phyloP scores from a whole-genome alignment of 352 stramenopile species.

The Pythium brachiatum region DNA sequence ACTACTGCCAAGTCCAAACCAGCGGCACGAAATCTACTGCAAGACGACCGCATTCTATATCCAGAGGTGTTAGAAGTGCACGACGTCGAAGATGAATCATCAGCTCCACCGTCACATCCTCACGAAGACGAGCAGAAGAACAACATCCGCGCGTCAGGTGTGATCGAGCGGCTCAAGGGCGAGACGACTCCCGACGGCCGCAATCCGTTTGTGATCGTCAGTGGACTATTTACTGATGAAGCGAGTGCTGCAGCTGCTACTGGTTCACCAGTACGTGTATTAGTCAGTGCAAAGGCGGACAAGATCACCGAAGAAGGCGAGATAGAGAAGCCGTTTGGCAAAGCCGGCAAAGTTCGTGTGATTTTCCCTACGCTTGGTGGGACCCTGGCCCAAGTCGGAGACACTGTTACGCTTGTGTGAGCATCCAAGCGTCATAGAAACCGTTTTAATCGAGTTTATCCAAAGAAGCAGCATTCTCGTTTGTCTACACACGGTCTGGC shows the following conservation, averaged over 20 bases:
- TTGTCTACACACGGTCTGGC: constrained; percentile 12
- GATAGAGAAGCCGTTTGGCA: constrained; percentile 76
- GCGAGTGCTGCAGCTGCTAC: constrained; percentile 37
- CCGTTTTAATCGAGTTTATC: constrained; percentile 12
- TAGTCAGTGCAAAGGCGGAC: constrained; percentile 4
- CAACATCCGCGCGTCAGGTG: background rate
- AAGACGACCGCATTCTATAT: constrained; percentile 45
- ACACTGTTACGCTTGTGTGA: constrained; percentile 31
- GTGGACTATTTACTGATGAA: constrained; percentile 50
- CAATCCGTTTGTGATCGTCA: constrained; percentile 65
- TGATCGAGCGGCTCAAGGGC: constrained; percentile 65
- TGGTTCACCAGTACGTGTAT: constrained; percentile 26
- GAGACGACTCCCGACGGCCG: constrained; percentile 57
- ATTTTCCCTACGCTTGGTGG: constrained; percentile 40
- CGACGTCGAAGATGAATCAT: background rate
- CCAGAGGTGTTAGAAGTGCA: constrained; percentile 33
- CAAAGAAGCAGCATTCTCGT: constrained; percentile 52
- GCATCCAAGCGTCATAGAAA: constrained; percentile 4
- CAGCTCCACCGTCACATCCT: too few species aligned
- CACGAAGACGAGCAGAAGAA: background rate
- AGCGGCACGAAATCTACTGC: constrained; percentile 31
- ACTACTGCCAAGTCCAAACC: background rate
- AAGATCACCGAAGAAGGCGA: constrained; percentile 32
- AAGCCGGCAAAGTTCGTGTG: constrained; percentile 72
- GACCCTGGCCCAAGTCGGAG: constrained; percentile 44